These are phyloP conservation scores for Amanita muscaria DNA, from an alignment of 768 basidiomycete genomes.

Conservation along the genomic window DNA sequence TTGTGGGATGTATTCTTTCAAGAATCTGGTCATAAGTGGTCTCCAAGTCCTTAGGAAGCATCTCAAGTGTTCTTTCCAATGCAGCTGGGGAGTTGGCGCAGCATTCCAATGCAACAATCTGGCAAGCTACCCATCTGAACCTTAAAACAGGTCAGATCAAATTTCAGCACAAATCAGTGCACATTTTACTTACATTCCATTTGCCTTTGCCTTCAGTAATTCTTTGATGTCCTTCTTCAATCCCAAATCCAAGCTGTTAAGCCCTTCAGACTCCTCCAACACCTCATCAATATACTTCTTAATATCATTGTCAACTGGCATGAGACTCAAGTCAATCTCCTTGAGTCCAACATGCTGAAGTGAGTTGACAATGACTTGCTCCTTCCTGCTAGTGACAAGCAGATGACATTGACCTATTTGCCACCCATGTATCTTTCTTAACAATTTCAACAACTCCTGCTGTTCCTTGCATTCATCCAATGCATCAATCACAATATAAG, in stretches of 20 bases:
- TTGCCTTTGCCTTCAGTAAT: background rate
- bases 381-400: slow-evolving; percentile 2
- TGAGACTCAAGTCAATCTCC: background rate
- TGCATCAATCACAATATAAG: slow-evolving; percentile 5
- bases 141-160: slow-evolving; percentile 7
- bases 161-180: background rate
- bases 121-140: slow-evolving; percentile 17
- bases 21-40: slow-evolving; percentile 17
- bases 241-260: background rate
- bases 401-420: background rate
- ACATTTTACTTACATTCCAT: slow-evolving; percentile 5
- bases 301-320: background rate
- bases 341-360: background rate
- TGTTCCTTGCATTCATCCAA: slow-evolving; percentile 2
- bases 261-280: background rate
- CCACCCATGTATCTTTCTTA: background rate
- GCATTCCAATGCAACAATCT: slow-evolving; percentile 12
- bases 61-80: slow-evolving; percentile 12
- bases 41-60: slow-evolving; percentile 11
- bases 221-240: background rate
- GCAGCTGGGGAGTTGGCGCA: slow-evolving; percentile 10
- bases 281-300: background rate
- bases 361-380: background rate
- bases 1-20: slow-evolving; percentile 11
- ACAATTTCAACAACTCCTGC: background rate